These are phyloP conservation scores for Dinochytrium kinnereticum DNA, from an alignment of 371 early-diverging fungal genomes.

Conservation along the genomic window DNA sequence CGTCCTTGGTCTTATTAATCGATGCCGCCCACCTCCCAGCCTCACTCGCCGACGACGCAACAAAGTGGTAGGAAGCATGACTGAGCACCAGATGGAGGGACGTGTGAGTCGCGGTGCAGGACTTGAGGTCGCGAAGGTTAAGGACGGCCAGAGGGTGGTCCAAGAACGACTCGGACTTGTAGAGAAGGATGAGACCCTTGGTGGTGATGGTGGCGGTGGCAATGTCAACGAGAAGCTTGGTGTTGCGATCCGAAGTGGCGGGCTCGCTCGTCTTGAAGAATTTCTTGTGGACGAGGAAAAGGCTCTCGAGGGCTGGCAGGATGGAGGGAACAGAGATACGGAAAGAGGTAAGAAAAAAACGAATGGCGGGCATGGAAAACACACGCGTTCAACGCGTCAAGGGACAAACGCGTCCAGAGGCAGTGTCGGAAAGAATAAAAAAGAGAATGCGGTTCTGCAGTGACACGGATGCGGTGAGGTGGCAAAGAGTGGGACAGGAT, in stretches of 20 bases:
- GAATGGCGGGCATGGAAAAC: no score
- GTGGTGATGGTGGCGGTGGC: constrained; percentile 54
- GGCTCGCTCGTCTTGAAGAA: constrained; percentile 35
- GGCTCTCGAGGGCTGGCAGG: constrained; percentile 31
- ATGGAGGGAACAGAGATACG: background rate
- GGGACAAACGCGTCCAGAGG: no score
- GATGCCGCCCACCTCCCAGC: constrained; percentile 51
- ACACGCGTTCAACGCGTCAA: no score
- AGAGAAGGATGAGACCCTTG: constrained; percentile 47
- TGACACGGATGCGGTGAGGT: background rate
- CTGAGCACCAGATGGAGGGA: constrained; percentile 50
- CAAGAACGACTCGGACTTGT: constrained; percentile 48
- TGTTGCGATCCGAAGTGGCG: constrained; percentile 35
- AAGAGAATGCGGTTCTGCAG: background rate
- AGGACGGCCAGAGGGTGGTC: constrained; percentile 50
- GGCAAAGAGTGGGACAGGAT: background rate
- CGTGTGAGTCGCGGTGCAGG: constrained; percentile 41
- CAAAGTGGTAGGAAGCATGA: constrained; percentile 49
- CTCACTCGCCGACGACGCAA: constrained; percentile 47
- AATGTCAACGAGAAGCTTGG: constrained; percentile 44
- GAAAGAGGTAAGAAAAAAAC: no score
- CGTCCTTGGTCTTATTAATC: constrained; percentile 38
- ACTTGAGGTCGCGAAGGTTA: constrained; percentile 50
- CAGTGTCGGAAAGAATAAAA: no score
- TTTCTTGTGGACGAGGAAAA: constrained; percentile 51